These are phyloP conservation scores for Colletotrichum magnum DNA, from an alignment of 2,329 filamentous ascomycete genomes.

Conservation along the genomic window DNA sequence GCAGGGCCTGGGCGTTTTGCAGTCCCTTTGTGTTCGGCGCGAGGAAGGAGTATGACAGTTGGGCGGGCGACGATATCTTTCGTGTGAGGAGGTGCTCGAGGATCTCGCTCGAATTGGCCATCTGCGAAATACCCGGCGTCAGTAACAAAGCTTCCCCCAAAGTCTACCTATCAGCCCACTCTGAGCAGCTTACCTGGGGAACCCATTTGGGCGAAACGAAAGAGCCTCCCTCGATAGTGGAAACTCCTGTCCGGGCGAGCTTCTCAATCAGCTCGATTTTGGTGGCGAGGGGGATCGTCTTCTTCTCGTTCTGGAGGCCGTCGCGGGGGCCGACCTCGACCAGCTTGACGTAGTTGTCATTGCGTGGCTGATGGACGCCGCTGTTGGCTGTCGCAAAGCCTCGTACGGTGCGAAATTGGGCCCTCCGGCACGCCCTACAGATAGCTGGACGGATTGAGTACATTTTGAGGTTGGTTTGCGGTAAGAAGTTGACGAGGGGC, in stretches of 20 bases:
- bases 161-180: neutral
- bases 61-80: conserved; percentile 66
- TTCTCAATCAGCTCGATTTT: conserved; percentile 84
- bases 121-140: conserved; percentile 60
- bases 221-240: conserved; percentile 84
- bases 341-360: conserved; percentile 69
- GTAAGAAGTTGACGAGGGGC: conserved; percentile 14
- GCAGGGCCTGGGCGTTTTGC: conserved; percentile 70
- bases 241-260: conserved; percentile 77
- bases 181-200: conserved; percentile 72
- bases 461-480: conserved; percentile 46
- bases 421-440: conserved; percentile 56
- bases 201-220: conserved; percentile 90
- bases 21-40: conserved; percentile 83
- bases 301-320: conserved; percentile 89
- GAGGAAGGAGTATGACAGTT: conserved; percentile 84
- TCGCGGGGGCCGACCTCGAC: conserved; percentile 89
- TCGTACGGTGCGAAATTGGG: conserved; percentile 50
- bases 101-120: conserved; percentile 84
- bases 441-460: conserved; percentile 53
- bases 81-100: conserved; percentile 76
- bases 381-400: conserved; percentile 57
- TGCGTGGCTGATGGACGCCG: conserved; percentile 42
- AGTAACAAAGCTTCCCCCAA: conserved; percentile 2
- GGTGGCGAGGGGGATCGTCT: conserved; percentile 75